Conservation (phyloP, 1,284 basidiomycete genomes). For the Rhodofomes roseus region DNA sequence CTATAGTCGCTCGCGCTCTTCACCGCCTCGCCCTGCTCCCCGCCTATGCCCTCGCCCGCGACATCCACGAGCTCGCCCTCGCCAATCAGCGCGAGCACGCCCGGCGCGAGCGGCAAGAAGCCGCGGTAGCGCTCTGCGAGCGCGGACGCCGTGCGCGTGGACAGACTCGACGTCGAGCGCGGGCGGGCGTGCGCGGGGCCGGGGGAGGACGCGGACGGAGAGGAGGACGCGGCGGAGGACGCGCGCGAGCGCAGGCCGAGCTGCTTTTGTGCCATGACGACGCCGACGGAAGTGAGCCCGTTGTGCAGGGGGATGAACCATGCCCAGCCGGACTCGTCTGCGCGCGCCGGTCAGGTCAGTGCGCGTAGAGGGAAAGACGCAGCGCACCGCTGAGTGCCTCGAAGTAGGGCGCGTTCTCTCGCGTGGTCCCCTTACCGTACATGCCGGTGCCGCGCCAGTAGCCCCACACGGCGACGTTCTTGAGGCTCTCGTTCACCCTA, state of each 20-base stretch:
- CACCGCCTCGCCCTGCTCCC: conserved; percentile 15
- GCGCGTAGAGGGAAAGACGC: background rate
- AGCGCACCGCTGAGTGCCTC: conserved; percentile 65
- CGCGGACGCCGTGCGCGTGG: conserved; percentile 20
- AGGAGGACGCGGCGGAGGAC: conserved; percentile 16
- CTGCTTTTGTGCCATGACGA: conserved; percentile 64
- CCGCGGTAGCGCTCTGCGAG: conserved; percentile 39
- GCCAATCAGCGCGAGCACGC: conserved; percentile 48
- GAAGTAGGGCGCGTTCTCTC: conserved; percentile 56
- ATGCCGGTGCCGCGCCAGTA: conserved; percentile 58
- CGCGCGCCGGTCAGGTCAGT: background rate
- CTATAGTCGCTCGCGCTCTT: conserved; percentile 60
- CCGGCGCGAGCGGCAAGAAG: conserved; percentile 42
- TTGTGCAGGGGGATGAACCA: conserved; percentile 78
- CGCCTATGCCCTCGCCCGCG: conserved; percentile 6
- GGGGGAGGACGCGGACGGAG: conserved; percentile 5
- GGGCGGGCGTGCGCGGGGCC: conserved; percentile 3
- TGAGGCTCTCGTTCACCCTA: conserved; percentile 61
- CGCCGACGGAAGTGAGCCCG: conserved; percentile 63
- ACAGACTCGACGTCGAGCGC: conserved; percentile 18
- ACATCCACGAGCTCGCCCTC: conserved; percentile 37
- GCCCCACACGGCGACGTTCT: conserved; percentile 75
- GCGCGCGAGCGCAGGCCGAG: conserved; percentile 28
- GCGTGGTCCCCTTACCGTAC: conserved; percentile 52
- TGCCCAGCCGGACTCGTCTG: conserved; percentile 74